Percentiles rank a stretch among this genome's conserved stretches.
Evolutionary conservation across 768 basidiomycete genomes (phyloP).

Genomic region (Xerocomellus intermedius): DNA sequence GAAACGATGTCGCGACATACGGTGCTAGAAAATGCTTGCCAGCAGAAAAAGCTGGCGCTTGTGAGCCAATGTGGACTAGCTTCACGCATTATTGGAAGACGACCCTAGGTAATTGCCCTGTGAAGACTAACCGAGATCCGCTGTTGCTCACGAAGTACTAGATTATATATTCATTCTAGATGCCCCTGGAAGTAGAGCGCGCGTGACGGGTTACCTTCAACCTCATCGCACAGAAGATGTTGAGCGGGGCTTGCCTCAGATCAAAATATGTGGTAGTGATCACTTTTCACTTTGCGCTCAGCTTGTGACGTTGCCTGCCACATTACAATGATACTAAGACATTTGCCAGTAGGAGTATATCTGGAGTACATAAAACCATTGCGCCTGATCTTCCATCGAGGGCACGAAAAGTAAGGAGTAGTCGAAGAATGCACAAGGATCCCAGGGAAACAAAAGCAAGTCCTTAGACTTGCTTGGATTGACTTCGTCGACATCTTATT

Average conservation of each 20-base stretch:
- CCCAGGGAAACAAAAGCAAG: not conserved
- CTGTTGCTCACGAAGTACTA: conserved; percentile 30
- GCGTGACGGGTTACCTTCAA: conserved; percentile 54
- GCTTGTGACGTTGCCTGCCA: conserved; percentile 33
- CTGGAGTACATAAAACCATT: conserved; percentile 2
- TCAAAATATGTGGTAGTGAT: conserved; percentile 80
- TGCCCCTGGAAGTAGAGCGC: conserved; percentile 32
- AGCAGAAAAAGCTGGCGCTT: conserved; percentile 47
- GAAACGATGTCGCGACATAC: conserved; percentile 40
- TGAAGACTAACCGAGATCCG: not conserved
- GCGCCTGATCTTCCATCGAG: not conserved
- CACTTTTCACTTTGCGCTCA: conserved; percentile 80
- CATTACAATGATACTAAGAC: conserved; percentile 2
- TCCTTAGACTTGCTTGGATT: not conserved
- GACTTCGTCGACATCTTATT: not conserved
- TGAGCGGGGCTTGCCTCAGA: conserved; percentile 73
- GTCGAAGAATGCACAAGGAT: not conserved
- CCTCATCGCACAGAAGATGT: conserved; percentile 61
- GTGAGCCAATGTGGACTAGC: conserved; percentile 85
- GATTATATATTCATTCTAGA: conserved; percentile 89
- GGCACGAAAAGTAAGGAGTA: not conserved
- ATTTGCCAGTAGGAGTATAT: conserved; percentile 14
- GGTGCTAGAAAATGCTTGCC: conserved; percentile 46
- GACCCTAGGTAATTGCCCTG: conserved; percentile 57
- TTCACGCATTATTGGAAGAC: conserved; percentile 87